phyloP scores from a whole-genome alignment of 768 basidiomycete genomes.

The Kwoniella sp. region DNA sequence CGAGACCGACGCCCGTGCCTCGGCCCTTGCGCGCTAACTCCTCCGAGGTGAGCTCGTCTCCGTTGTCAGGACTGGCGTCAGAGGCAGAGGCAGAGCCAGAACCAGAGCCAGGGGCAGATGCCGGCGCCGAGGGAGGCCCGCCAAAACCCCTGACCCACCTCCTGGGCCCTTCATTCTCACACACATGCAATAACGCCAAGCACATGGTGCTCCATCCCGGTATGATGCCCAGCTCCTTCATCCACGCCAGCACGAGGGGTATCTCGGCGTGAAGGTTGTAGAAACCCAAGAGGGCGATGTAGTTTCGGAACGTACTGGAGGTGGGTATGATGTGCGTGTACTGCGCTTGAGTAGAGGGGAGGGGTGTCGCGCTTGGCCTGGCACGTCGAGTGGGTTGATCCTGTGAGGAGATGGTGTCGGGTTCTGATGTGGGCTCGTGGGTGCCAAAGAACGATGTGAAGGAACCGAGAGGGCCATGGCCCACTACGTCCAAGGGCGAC shows the following conservation, averaged over 20 bases:
- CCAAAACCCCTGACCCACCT: slow-evolving; percentile 22
- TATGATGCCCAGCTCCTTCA: slow-evolving; percentile 58
- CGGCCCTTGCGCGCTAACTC: not conserved
- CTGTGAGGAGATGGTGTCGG: too few relatives aligned
- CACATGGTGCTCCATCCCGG: slow-evolving; percentile 61
- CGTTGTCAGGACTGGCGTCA: not conserved
- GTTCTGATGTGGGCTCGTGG: too few relatives aligned
- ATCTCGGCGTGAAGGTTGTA: slow-evolving; percentile 59
- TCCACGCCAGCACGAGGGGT: slow-evolving; percentile 67
- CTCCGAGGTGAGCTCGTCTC: not conserved
- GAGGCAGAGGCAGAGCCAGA: not conserved
- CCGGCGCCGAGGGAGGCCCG: too few relatives aligned
- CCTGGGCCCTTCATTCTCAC: slow-evolving; percentile 60
- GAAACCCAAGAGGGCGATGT: slow-evolving; percentile 62
- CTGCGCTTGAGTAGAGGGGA: not conserved
- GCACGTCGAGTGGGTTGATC: too few relatives aligned
- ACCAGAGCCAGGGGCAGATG: too few relatives aligned
- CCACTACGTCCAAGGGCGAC: slow-evolving; percentile 51
- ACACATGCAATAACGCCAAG: slow-evolving; percentile 65
- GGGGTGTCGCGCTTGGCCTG: not conserved
- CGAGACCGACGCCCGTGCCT: slow-evolving; percentile 6
- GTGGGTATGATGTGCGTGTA: slow-evolving; percentile 56
- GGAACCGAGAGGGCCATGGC: slow-evolving; percentile 6
- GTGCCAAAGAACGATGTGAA: slow-evolving; percentile 10
- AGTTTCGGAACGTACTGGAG: slow-evolving; percentile 58